Base-by-base conservation (phyloP, 768 basidiomycete genomes). In the Xerocomus potaroensis region DNA sequence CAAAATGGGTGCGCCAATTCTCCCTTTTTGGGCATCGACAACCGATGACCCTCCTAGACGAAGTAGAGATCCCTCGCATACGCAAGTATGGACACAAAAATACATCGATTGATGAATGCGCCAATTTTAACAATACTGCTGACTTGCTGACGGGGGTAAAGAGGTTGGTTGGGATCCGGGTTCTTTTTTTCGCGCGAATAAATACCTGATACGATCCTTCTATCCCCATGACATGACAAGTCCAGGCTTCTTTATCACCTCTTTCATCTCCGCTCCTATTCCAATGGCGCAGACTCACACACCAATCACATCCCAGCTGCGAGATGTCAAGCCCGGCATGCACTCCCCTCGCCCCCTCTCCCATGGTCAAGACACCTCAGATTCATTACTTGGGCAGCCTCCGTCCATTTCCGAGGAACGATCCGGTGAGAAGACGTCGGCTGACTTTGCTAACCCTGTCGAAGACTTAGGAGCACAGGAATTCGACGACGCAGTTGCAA, bases 31-130 rank as follows among this genome's bases (percentile, higher is more conserved):
- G 29, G 21, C 16, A 11, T 43, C 34, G 16, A 47, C 30, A 56
- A 31, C 10, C 42, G 26, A 57, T 41, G n/a, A 4, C 27, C 23
- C 21, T 40, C 16, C 34, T 38, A 82, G 80, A 80, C 31, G 76
- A 75, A 40, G 59, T 75, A 21, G 66, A 76, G 39, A 73, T 87
- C 24, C 80, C 84, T 4, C 73, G 80, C 8, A 62, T 67, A 9
- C 70, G 71, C 43, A 72, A 69, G 48, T 70, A 79, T 16, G 77
- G 80, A 40, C 40, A 66, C 35, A 55, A 45, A 48, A 60, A 50
- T 43, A 49, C 50, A 19, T 41, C 32, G 35, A 15, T 36, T 34
- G 29, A 50, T 43, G 50, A 23, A 32, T 27, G 41, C 18, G 16
- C 45, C 23, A 48, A 48, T 12, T 19, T 32, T 32, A 26, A 27